phyloP scores from a whole-genome alignment of 345 rosid genomes.

The Microthlaspi erraticum region DNA sequence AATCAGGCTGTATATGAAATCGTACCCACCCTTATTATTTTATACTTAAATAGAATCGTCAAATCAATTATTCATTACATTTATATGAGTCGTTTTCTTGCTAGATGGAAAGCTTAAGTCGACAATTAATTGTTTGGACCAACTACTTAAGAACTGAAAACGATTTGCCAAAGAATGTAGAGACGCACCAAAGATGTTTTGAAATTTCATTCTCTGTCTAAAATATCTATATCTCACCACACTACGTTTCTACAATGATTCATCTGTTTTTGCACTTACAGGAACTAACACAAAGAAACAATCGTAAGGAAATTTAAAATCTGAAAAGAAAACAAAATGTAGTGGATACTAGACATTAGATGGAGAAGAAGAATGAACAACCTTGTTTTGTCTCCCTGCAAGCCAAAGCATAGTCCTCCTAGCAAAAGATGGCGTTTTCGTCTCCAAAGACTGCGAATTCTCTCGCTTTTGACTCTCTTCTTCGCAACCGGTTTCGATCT shows the following conservation, averaged over 20 bases:
- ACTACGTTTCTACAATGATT: conserved; percentile 44
- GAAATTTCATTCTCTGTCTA: conserved; percentile 20
- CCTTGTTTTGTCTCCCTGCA: conserved; percentile 89
- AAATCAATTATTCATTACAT: conserved; percentile 2
- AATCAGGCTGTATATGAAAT: neutral
- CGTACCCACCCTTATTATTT: neutral
- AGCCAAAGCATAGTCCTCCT: conserved; percentile 94
- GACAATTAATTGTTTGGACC: conserved; percentile 26
- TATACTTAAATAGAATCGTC: neutral
- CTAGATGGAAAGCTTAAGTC: conserved; percentile 31
- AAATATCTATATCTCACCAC: conserved; percentile 26
- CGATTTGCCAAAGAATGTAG: neutral
- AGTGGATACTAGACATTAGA: conserved; percentile 47
- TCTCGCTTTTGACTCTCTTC: conserved; percentile 41
- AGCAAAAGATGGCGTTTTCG: conserved; percentile 88
- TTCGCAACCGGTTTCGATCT: conserved; percentile 46
- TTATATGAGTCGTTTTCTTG: conserved; percentile 35
- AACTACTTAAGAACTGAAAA: conserved; percentile 30
- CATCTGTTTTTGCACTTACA: conserved; percentile 26
- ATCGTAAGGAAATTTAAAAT: conserved; percentile 22
- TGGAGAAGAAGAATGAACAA: conserved; percentile 75
- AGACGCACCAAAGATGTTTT: conserved; percentile 29
- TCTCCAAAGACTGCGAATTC: conserved; percentile 40
- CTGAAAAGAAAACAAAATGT: neutral
- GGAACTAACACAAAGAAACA: conserved; percentile 34